Conservation (phyloP, 805 yeast species). For the Yamadazyma ubonensis region DNA sequence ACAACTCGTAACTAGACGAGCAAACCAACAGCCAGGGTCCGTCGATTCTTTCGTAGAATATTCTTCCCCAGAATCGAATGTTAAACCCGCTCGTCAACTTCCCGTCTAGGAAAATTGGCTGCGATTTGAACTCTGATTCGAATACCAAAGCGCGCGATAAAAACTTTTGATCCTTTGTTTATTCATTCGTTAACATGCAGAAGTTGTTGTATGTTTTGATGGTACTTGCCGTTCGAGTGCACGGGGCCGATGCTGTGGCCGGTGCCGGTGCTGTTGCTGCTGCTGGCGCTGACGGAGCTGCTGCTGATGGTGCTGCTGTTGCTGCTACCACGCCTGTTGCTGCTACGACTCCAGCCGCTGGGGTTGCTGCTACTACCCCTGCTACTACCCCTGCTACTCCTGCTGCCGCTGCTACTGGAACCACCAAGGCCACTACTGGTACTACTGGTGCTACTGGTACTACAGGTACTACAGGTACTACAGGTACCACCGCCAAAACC, state of each 20-base stretch:
- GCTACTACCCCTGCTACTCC: conserved; percentile 10
- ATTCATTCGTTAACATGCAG: not conserved
- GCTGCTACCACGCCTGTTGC: conserved; percentile 3
- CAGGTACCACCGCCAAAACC: conserved; percentile 12
- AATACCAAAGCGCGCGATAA: conserved; percentile 6
- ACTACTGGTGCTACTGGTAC: conserved; percentile 15
- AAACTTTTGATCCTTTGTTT: conserved; percentile 1
- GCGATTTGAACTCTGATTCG: conserved; percentile 11
- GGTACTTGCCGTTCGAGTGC: not conserved
- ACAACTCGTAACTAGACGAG: no score
- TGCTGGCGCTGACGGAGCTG: conserved; percentile 11
- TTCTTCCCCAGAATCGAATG: not conserved
- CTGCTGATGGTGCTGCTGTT: conserved; percentile 12
- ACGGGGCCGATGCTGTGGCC: no score
- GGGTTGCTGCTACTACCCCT: conserved; percentile 9
- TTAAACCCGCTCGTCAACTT: conserved; percentile 3
- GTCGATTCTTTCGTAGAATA: not conserved
- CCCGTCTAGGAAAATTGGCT: not conserved
- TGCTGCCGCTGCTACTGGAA: conserved; percentile 11
- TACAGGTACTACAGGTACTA: conserved; percentile 10
- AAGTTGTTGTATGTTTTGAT: not conserved
- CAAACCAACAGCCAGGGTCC: no score
- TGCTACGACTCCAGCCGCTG: conserved; percentile 6
- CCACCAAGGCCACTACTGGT: conserved; percentile 12
- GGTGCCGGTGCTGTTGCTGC: conserved; percentile 5